Evolutionary conservation across 345 rosid species (phyloP), one percentile per base, ranked within the genome.

Genomic region (Syzygium grande): DNA sequence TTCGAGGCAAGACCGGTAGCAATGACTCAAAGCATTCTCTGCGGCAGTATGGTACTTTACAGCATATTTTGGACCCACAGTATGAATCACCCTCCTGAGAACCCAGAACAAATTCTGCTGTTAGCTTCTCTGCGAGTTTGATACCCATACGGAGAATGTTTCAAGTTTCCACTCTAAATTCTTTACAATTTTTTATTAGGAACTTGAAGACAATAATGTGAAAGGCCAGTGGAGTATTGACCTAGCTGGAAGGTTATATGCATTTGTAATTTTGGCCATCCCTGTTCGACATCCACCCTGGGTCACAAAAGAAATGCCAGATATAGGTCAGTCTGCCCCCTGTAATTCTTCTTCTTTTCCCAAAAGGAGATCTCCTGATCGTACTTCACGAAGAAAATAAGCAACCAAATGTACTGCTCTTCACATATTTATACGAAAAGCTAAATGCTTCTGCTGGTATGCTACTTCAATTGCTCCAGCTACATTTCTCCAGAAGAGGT

Each of bases 261-360:
- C 99, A 92, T 92, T 93, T 84, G 99, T 98, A 91, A 94, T 94
- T 93, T 97, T 98, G 3, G 98, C 99, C 98, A 94, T 95, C 89
- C 99, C 99, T 41, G 99, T 98, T 86, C 99, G 92, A 93, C 99
- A 97, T 86, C 99, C 99, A 88, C 98, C 98, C 99, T 98, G 92
- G 84, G 87, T 86, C 80, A 89, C 88, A 88, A 90, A 89, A 51
- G 92, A 52, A 68, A 83, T 49, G 56, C 52, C 10, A 41, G 19
- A 38, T 14, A 41, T 38, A 41, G 68, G 51, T 79, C 61, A 85
- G 84, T 80, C 41, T 51, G 27, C 49, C 85, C 86, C 86, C 55
- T 63, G 73, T 54, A 65, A 85, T 30, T 29, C n/a, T 68, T 8
- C 34, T 68, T 55, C 52, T 56, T 85, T 52, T 56, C 73, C 41